phyloP scores from a whole-genome alignment of 306 rosid species.

The Boehmeria nivea region DNA sequence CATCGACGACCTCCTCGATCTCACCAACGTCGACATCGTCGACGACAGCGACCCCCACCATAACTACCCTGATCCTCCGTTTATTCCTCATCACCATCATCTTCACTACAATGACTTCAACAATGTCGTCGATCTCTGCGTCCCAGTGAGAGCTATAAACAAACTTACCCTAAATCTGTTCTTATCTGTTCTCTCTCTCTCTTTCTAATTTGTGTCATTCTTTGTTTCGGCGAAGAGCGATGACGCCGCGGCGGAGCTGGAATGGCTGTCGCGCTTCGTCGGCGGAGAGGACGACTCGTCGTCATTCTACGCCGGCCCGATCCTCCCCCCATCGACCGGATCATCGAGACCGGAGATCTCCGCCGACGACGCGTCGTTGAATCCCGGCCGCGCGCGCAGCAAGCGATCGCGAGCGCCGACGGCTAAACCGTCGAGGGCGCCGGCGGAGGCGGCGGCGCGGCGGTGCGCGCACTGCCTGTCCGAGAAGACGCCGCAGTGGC shows the following conservation, averaged over 20 bases:
- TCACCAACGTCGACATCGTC: constrained; percentile 27
- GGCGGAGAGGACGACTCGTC: constrained; percentile 45
- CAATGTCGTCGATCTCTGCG: constrained; percentile 24
- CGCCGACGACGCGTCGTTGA: constrained; percentile 23
- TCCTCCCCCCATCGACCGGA: too few species aligned
- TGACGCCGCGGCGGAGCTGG: constrained; percentile 43
- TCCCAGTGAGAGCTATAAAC: constrained; percentile 23
- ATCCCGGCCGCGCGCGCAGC: constrained; percentile 24
- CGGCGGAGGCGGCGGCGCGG: not conserved
- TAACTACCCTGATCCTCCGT: not conserved
- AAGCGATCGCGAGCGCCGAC: constrained; percentile 18
- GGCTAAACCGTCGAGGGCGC: not conserved
- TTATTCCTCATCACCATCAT: not conserved
- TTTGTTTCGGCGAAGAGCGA: constrained; percentile 18
- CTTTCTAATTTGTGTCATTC: not conserved
- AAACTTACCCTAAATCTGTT: not conserved
- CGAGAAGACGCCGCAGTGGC: constrained; percentile 66
- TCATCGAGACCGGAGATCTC: not conserved
- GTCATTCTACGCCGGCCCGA: constrained; percentile 9
- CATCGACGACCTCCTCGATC: constrained; percentile 38
- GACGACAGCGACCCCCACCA: not conserved
- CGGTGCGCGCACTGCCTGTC: constrained; percentile 55
- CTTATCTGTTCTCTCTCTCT: too few species aligned
- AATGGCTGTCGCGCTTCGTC: constrained; percentile 60
- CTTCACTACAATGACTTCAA: constrained; percentile 19